These are phyloP conservation scores for Cystobasidium pallidum DNA, from an alignment of 1,284 basidiomycete species.

Conservation along the genomic window DNA sequence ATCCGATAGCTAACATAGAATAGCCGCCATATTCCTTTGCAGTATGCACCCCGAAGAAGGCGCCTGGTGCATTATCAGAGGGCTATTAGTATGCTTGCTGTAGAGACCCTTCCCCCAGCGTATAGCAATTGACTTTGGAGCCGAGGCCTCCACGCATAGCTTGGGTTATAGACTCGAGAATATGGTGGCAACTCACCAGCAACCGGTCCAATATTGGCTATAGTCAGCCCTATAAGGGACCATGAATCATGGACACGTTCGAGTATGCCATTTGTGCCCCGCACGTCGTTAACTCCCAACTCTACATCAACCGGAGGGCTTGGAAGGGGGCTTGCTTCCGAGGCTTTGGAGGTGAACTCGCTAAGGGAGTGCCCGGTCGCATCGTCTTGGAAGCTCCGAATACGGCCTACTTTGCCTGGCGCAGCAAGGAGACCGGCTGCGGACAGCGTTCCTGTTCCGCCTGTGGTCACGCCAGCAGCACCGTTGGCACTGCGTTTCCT, in stretches of 20 bases:
- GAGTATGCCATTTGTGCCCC: conserved; percentile 20
- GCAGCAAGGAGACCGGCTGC: not conserved
- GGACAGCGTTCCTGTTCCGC: conserved; percentile 8
- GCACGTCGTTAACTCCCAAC: conserved; percentile 1
- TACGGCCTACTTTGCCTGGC: not conserved
- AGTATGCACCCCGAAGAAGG: conserved; percentile 50
- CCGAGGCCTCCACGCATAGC: not conserved
- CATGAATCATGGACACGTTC: conserved; percentile 35
- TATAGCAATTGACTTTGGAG: not conserved
- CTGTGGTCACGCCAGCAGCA: not conserved
- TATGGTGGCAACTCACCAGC: conserved; percentile 21
- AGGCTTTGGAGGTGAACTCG: conserved; percentile 10
- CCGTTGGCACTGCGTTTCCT: conserved; percentile 22
- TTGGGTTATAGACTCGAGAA: not conserved
- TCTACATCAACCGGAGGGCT: conserved; percentile 9
- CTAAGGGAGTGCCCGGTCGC: not conserved
- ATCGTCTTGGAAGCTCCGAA: not conserved
- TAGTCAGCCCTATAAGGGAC: conserved; percentile 23
- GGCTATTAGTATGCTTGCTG: not conserved
- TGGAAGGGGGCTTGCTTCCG: not conserved
- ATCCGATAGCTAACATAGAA: conserved; percentile 51
- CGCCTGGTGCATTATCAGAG: conserved; percentile 38
- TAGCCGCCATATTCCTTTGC: conserved; percentile 51
- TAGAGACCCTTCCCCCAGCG: not conserved
- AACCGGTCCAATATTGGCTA: conserved; percentile 37